Evolutionary conservation across 2,329 filamentous ascomycete species (phyloP).

Genomic region (Colletotrichum simmondsii): DNA sequence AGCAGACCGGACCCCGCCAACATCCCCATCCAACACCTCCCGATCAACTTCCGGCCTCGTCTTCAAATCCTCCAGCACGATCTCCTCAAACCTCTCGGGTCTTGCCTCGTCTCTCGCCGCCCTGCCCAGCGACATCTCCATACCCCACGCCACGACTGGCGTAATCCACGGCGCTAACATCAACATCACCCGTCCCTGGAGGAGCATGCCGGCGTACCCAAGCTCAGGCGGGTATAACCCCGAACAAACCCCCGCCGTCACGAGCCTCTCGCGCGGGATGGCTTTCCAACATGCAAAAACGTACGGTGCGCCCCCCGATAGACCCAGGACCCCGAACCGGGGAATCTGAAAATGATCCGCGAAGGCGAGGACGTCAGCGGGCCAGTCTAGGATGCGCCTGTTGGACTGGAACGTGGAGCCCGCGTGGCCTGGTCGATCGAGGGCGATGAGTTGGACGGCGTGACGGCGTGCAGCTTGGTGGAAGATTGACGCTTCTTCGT

Average conservation of each 20-base stretch:
- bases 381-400: neutral
- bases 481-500: neutral
- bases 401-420: neutral
- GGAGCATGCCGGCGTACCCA: too few relatives aligned
- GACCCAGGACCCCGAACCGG: neutral
- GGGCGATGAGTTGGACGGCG: neutral
- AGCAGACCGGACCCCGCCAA: conserved; percentile 40
- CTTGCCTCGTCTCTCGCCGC: too few relatives aligned
- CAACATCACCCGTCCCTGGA: too few relatives aligned
- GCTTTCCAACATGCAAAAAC: neutral
- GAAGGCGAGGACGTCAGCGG: neutral
- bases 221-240: too few relatives aligned
- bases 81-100: too few relatives aligned
- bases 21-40: conserved; percentile 35
- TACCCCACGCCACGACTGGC: too few relatives aligned
- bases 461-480: neutral
- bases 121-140: too few relatives aligned
- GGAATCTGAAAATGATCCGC: neutral
- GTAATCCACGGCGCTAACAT: too few relatives aligned
- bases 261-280: neutral
- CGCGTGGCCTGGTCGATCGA: neutral
- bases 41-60: too few relatives aligned
- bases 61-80: too few relatives aligned
- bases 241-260: too few relatives aligned
- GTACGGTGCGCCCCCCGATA: neutral